A percentile compares a stretch with the other conserved stretches of the same genome.
These are phyloP conservation scores for Neoboletus magnificus DNA, from an alignment of 768 basidiomycete species.

Conservation along the genomic window DNA sequence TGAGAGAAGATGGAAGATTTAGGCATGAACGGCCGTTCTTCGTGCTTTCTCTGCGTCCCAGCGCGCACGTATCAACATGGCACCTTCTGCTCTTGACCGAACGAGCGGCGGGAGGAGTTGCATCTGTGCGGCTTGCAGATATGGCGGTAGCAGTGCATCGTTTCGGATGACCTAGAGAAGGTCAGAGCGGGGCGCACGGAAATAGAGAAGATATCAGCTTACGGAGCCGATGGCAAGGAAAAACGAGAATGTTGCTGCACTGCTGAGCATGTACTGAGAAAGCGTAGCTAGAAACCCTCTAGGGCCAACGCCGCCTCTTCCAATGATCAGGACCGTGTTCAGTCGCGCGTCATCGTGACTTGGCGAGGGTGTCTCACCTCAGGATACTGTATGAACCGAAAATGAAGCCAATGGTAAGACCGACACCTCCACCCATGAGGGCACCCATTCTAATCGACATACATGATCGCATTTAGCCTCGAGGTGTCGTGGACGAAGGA, in stretches of 20 bases:
- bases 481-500: background rate
- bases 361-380: conserved; percentile 48
- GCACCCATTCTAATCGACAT: conserved; percentile 75
- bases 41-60: conserved; percentile 64
- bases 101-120: conserved; percentile 56
- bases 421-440: conserved; percentile 89
- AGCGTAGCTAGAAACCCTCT: conserved; percentile 87
- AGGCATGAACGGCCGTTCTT: conserved; percentile 15
- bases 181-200: background rate
- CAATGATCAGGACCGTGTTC: background rate
- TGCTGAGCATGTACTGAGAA: conserved; percentile 97
- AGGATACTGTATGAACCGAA: conserved; percentile 93
- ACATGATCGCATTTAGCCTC: conserved; percentile 4
- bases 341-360: background rate
- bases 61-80: conserved; percentile 64
- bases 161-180: conserved; percentile 79
- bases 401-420: conserved; percentile 95
- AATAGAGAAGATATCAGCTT: conserved; percentile 23
- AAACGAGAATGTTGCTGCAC: conserved; percentile 95
- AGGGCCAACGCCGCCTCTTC: conserved; percentile 86
- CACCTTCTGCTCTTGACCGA: conserved; percentile 65
- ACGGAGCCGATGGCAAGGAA: conserved; percentile 96
- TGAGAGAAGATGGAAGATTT: conserved; percentile 1
- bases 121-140: conserved; percentile 60
- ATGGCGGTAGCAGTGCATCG: conserved; percentile 57